Conservation (phyloP, 2,329 filamentous ascomycete species). For the Cladosporium velox region DNA sequence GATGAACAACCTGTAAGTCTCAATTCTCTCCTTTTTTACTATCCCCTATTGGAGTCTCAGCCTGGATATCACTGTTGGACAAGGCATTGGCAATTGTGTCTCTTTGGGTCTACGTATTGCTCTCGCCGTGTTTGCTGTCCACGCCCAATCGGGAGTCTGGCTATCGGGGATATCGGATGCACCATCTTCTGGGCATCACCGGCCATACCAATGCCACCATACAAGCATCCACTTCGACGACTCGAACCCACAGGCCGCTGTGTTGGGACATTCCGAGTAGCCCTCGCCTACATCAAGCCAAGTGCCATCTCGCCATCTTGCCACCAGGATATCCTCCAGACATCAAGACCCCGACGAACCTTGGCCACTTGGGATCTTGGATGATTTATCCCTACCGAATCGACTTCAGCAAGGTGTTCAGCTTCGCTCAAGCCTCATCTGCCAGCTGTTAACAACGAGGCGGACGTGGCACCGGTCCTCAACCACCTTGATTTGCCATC, state of each 20-base stretch:
- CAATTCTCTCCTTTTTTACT: not conserved
- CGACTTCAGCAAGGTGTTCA: not conserved
- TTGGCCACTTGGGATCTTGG: not conserved
- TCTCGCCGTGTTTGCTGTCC: not conserved
- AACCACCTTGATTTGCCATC: not conserved
- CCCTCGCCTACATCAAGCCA: not conserved
- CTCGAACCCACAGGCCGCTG: not conserved
- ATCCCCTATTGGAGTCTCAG: not conserved
- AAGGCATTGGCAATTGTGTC: not conserved
- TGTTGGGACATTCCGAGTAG: not conserved
- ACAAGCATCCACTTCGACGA: not conserved
- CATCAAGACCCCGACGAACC: not conserved
- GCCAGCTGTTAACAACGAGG: not conserved
- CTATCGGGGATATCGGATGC: not conserved
- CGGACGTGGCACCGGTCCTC: not conserved
- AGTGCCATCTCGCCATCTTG: not conserved
- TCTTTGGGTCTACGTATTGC: not conserved
- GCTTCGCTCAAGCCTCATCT: not conserved
- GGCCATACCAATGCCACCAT: not conserved
- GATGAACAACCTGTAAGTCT: slow-evolving; percentile 43
- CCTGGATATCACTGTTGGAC: not conserved
- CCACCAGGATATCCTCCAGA: not conserved
- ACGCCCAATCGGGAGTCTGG: not conserved
- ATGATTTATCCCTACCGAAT: not conserved
- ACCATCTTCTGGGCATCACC: not conserved